Conservation (phyloP, 352 stramenopile genomes). For the Pythium utonaiense region DNA sequence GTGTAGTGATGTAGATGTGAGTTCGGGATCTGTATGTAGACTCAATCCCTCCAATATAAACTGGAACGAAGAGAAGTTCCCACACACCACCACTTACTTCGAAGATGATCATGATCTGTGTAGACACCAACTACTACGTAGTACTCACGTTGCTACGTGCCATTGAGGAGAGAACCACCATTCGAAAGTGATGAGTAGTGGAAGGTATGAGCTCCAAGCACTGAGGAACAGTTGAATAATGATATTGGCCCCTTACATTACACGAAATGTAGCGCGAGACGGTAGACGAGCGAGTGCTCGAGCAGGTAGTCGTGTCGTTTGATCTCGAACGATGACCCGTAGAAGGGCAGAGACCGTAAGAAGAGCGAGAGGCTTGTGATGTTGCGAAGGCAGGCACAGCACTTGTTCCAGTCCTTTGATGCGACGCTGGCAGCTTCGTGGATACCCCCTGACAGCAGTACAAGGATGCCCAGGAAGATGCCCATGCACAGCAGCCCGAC, state of each 20-base stretch:
- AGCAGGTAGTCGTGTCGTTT: conserved; percentile 80
- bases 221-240: conserved; percentile 1
- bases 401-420: conserved; percentile 73
- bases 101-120: too few relatives aligned
- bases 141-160: too few relatives aligned
- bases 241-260: too few relatives aligned
- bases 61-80: conserved; percentile 1
- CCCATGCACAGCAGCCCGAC: conserved; percentile 40
- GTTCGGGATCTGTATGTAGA: not conserved
- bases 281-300: conserved; percentile 79
- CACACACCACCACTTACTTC: too few relatives aligned
- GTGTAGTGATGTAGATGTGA: not conserved
- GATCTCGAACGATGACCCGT: conserved; percentile 61
- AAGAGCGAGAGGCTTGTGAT: conserved; percentile 85
- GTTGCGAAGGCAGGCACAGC: conserved; percentile 65
- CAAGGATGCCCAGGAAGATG: conserved; percentile 55
- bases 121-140: too few relatives aligned
- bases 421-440: conserved; percentile 50
- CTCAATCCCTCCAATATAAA: not conserved
- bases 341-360: conserved; percentile 60
- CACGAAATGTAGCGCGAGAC: conserved; percentile 76
- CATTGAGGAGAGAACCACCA: too few relatives aligned
- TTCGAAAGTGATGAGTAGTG: too few relatives aligned
- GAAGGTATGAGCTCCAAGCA: not conserved
- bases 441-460: conserved; percentile 57